These are phyloP conservation scores for Xylaria sp. DNA, from an alignment of 2,329 filamentous ascomycete genomes.

Conservation along the genomic window DNA sequence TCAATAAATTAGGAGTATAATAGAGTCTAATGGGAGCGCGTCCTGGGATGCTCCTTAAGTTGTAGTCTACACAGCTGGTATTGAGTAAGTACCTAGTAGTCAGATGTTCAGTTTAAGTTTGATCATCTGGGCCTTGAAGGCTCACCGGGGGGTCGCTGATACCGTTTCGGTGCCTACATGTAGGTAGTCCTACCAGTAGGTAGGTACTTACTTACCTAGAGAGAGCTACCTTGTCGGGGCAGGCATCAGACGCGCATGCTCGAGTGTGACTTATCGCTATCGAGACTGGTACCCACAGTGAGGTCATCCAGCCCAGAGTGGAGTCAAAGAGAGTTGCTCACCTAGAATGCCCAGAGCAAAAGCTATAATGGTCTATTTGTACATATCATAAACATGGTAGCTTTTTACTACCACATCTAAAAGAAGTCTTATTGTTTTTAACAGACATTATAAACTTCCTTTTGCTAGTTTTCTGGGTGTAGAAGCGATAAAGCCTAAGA, in stretches of 20 bases:
- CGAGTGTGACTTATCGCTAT: constrained; percentile 38
- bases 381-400: too few species aligned
- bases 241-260: constrained; percentile 18
- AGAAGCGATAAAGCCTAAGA: too few species aligned
- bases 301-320: constrained; percentile 41
- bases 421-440: too few species aligned
- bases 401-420: too few species aligned
- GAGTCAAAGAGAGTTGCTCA: neutral
- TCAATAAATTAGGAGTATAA: neutral
- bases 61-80: neutral
- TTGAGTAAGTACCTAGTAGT: constrained; percentile 2
- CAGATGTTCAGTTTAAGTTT: constrained; percentile 12
- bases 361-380: too few species aligned
- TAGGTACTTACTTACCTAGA: too few species aligned
- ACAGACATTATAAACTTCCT: too few species aligned
- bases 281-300: constrained; percentile 36
- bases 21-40: neutral
- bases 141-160: constrained; percentile 28
- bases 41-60: neutral
- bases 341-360: too few species aligned
- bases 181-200: too few species aligned
- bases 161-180: constrained; percentile 3
- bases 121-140: constrained; percentile 42
- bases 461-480: too few species aligned
- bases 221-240: neutral